Conservation (phyloP, 345 rosid genomes). For the Syzygium aromaticum region DNA sequence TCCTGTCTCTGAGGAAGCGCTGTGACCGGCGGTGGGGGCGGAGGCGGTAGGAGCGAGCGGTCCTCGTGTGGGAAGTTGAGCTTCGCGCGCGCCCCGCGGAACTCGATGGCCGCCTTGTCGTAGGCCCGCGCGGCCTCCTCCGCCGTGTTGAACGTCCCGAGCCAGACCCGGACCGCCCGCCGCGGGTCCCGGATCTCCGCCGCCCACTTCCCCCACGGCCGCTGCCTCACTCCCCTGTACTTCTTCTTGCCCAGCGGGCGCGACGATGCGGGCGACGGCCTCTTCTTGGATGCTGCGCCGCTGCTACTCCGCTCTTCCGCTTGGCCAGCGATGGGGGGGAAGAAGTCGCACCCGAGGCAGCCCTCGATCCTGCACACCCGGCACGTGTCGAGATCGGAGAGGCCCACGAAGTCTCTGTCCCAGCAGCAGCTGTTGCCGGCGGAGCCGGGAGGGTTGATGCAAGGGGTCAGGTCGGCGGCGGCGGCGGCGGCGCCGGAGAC, state of each 20-base stretch:
- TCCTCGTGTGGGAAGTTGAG: conserved; percentile 56
- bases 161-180: conserved; percentile 79
- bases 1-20: not conserved
- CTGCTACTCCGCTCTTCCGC: not conserved
- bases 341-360: conserved; percentile 70
- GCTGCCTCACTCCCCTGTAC: conserved; percentile 92
- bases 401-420: not conserved
- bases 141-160: conserved; percentile 82
- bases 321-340: conserved; percentile 41
- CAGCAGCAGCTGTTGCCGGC: not conserved
- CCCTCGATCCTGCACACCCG: conserved; percentile 50
- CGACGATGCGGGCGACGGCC: not conserved
- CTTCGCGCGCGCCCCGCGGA: conserved; percentile 38
- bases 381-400: conserved; percentile 47
- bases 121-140: conserved; percentile 95
- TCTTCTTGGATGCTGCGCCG: not conserved
- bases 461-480: not conserved
- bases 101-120: conserved; percentile 61
- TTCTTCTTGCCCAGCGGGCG: conserved; percentile 40
- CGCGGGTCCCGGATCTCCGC: conserved; percentile 93
- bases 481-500: not conserved
- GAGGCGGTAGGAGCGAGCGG: not conserved
- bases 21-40: not conserved
- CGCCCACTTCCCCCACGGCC: conserved; percentile 99
- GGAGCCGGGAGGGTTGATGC: not conserved